Conservation (phyloP, 345 rosid species). For the Cardamine occulta region DNA sequence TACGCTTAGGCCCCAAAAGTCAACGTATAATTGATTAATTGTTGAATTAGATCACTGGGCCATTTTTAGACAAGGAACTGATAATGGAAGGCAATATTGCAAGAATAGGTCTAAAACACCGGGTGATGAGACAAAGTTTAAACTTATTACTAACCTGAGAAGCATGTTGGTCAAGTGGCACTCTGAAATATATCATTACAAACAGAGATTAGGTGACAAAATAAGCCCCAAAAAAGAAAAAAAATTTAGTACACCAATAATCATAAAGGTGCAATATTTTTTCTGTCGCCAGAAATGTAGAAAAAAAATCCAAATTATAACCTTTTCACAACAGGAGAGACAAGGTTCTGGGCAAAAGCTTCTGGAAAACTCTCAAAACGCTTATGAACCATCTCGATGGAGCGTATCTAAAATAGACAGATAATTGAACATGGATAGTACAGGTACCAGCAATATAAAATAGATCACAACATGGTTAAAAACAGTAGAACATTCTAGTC, state of each 20-base stretch:
- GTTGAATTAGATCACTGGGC: constrained; percentile 19
- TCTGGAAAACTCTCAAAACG: constrained; percentile 98
- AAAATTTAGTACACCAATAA: neutral
- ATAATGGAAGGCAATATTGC: constrained; percentile 7
- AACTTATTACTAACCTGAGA: constrained; percentile 63
- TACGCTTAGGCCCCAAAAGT: constrained; percentile 3
- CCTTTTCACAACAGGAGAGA: constrained; percentile 69
- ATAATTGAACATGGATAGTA: constrained; percentile 26
- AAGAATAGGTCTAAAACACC: constrained; percentile 15
- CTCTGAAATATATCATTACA: constrained; percentile 54
- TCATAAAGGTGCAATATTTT: neutral
- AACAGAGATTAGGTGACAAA: constrained; percentile 20
- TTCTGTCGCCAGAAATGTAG: neutral
- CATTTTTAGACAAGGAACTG: constrained; percentile 25
- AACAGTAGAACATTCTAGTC: constrained; percentile 24
- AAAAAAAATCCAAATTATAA: constrained; percentile 28
- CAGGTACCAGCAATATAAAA: constrained; percentile 28
- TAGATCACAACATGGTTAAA: neutral
- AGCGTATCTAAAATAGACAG: constrained; percentile 66
- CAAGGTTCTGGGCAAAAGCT: constrained; percentile 87
- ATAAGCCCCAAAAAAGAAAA: constrained; percentile 12
- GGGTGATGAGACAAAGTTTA: constrained; percentile 17
- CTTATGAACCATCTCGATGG: constrained; percentile 94
- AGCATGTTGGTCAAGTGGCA: constrained; percentile 58
- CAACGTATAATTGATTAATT: neutral